Base-by-base conservation (phyloP, 2,329 filamentous ascomycete genomes). In the Gnomoniopsis smithogilvyi region DNA sequence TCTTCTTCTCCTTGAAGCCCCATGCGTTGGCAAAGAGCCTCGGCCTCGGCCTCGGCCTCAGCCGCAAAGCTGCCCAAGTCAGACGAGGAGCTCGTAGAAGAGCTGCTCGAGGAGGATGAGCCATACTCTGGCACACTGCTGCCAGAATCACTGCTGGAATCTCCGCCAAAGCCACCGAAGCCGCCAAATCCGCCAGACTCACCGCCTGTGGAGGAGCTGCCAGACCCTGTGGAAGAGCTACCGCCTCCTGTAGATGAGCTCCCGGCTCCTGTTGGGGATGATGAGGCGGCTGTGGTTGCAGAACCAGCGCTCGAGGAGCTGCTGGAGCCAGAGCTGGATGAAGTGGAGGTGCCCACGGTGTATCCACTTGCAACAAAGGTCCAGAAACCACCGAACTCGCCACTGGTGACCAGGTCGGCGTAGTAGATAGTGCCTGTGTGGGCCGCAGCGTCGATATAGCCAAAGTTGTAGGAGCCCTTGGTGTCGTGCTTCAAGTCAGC, bases 381-480 rank as follows among this genome's bases (percentile, higher is more conserved):
- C 83, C 83, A 87, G 74, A 79, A 85, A 30, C 81, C 81, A 17
- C 79, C 71, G 61, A 69, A 72, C 63, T 68, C 76, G 69, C 80
- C 75, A 64, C 83, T 77, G n/a, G 56, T 56, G 34, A 56, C 21
- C 7, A 56, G 54, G 24, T 73, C 60, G 21, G 77, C 73, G 71
- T 83, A 87, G 62, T 71, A 73, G 65, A 87, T 78, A 33, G 69
- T 60, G 51, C 83, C 83, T 3, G 76, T 80, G 76, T 82, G 84
- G 66, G 80, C 80, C 61, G 72, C 71, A 19, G 60, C 64, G 71
- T 86, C 79, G 64, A 85, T 81, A 71, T 72, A 80, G 51, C 83
- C 83, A 63, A 85, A 86, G 66, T 82, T 77, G 72, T 84, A 85
- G 47, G 73, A 73, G 47, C 82, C 79, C 6, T 74, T 67, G 11